Base-by-base conservation (phyloP, 257 asterid genomes). In the Orobanche coerulescens region DNA sequence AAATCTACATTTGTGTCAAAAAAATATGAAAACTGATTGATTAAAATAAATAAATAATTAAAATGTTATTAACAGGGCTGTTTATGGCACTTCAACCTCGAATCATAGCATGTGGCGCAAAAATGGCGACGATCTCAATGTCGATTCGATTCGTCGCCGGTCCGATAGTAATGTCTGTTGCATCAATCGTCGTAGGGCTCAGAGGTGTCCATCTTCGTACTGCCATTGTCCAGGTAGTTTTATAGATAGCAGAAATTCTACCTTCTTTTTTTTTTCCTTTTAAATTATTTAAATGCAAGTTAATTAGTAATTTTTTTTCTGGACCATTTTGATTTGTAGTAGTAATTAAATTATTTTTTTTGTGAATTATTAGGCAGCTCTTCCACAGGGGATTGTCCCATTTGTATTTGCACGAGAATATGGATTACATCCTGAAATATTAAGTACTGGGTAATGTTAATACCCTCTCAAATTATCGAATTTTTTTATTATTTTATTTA, bases 71-170 rank as follows among this genome's bases (percentile, higher is more conserved):
- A 31, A 58, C 43, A 82, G 90, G 92, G 63, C 58, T 83, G 25
- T 86, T 86, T 70, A 86, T 86, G 95, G 95, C 93, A 3, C 80
- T 82, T 31, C 95, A 84, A 56, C 89, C 93, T 8, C 78, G 87
- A 42, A 48, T 86, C 30, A 81, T 86, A 59, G 90, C 83, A 22
- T 84, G 93, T 67, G 90, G 93, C 39, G 23, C 79, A 0, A 80
- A 86, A 72, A 61, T 78, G 90, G 93, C 86, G 10, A 33, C 61
- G 2, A 60, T 86, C 54, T 80, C 83, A 6, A 81, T 84, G 95
- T 81, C 56, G 11, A 78, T 86, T 3, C 72, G 89, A 9, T 84
- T 84, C 66, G n/a, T 79, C 2, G 78, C 62, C 12, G 90, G 95
- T 2, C 95, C 93, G 0, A 5, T 71, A 6, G 49, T 86, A 23